Base-by-base conservation (phyloP, 805 yeast species). In the Candida ipomoeae region DNA sequence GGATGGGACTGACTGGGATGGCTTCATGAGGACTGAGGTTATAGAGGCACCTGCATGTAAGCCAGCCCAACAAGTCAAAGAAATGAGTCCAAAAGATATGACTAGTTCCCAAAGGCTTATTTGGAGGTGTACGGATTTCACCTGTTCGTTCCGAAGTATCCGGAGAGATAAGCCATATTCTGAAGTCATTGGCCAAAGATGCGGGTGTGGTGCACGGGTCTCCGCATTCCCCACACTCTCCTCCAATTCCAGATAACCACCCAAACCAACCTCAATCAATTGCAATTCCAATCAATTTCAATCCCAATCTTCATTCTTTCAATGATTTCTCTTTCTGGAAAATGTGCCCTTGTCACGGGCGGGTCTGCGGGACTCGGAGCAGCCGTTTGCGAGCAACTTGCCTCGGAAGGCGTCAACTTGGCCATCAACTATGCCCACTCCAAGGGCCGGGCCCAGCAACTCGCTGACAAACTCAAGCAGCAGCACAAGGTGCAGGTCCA, bases 361-460 rank as follows among this genome's bases (percentile, higher is more conserved):
- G 57, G 55, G 1, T 52, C 55, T 10, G 55, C 71, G 2, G 74
- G 73, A 1, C 58, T 69, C 20, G 74, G 74, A 3, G 73, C 71
- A 0, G 66, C 58, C 1, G 58, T 66, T 3, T 66, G 68, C 23
- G 56, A 51, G 17, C 66, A 66, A 46, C 65, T 68, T 40, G 74
- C 74, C 2, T 60, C 59, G 2, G 68, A 67, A 47, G 74, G 73
- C 6, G 67, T 60, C 43, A 53, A 64, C 48, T n/a, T 69, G 11
- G 68, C 65, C 34, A 58, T 69, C 46, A 69, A 69, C 53, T 69
- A 68, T 50, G 61, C 64, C 26, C 46, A 60, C 37, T 64, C 70
- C 10, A 44, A 50, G 42, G 64, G 59, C 20, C 54, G 70, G 44
- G 73, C 70, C n/a, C 60, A 58, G 23, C 39, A 47, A n/a, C 55